A percentile compares a stretch with the other conserved stretches of the same genome.
Conservation (phyloP, 495 filamentous ascomycete species). For the Penicillium pancosmium region DNA sequence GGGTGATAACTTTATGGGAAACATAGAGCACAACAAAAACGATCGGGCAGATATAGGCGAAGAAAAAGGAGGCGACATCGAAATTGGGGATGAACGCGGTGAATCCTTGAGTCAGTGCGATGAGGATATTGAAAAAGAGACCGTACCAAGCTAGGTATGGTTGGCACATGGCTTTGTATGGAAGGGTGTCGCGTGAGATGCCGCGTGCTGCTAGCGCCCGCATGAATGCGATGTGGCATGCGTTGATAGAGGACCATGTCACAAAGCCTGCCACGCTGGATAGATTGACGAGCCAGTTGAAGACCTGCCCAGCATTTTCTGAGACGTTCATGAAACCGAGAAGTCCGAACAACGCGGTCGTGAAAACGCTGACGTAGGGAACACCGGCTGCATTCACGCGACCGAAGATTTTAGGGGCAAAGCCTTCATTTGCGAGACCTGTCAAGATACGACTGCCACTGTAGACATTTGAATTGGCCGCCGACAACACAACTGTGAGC, state of each 20-base stretch:
- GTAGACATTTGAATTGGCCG: constrained; percentile 79
- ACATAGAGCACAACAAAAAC: constrained; percentile 53
- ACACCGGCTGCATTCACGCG: constrained; percentile 48
- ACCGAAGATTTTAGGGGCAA: constrained; percentile 59
- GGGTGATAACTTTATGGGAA: constrained; percentile 51
- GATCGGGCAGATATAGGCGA: constrained; percentile 57
- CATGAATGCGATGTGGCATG: constrained; percentile 62
- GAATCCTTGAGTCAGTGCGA: constrained; percentile 66
- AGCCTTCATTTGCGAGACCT: constrained; percentile 60
- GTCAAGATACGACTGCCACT: constrained; percentile 66
- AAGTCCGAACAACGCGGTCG: constrained; percentile 51
- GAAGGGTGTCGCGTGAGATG: constrained; percentile 52
- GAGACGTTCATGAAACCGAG: constrained; percentile 54
- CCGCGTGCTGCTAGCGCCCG: constrained; percentile 51
- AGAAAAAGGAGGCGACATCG: constrained; percentile 53
- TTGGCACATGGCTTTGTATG: constrained; percentile 56
- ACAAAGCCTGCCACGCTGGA: constrained; percentile 63
- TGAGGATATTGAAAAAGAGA: constrained; percentile 59
- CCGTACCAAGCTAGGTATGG: constrained; percentile 58
- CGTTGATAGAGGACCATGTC: constrained; percentile 61
- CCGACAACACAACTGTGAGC: constrained; percentile 66
- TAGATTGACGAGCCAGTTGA: constrained; percentile 60
- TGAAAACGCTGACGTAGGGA: constrained; percentile 48
- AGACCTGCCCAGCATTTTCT: constrained; percentile 41
- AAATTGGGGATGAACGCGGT: constrained; percentile 61